These are phyloP conservation scores for Penicillium rolfsii DNA, from an alignment of 2,329 filamentous ascomycete species.

Conservation along the genomic window DNA sequence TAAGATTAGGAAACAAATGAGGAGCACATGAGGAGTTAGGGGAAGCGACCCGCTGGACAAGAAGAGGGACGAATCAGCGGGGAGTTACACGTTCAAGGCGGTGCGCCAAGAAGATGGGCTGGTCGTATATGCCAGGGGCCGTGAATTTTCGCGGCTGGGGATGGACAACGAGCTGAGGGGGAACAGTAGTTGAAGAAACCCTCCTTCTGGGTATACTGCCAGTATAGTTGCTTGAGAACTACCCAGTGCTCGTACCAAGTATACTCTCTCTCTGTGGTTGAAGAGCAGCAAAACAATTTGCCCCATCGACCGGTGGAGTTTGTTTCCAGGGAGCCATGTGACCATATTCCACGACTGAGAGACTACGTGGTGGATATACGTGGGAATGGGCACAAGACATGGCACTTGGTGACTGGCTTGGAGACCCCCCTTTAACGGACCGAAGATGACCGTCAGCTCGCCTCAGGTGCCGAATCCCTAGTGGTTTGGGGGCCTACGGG, in stretches of 20 bases:
- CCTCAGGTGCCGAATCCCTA: neutral
- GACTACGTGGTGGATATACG: neutral
- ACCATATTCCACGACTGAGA: too few relatives aligned
- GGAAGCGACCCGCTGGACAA: neutral
- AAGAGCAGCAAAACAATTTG: too few relatives aligned
- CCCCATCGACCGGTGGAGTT: too few relatives aligned
- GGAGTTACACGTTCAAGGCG: neutral
- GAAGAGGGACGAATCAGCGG: neutral
- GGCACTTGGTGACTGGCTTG: neutral
- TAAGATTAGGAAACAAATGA: neutral
- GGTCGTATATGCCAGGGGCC: conserved; percentile 19
- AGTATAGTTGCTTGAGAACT: neutral
- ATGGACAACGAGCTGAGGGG: neutral
- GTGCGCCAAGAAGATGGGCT: neutral
- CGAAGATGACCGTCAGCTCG: neutral
- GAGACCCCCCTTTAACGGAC: neutral
- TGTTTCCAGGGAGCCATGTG: too few relatives aligned
- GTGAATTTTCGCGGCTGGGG: conserved; percentile 8
- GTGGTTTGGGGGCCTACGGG: neutral
- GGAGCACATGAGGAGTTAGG: conserved; percentile 1
- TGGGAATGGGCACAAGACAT: neutral
- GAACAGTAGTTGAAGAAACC: neutral
- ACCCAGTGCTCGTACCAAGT: neutral
- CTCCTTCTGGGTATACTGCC: too few relatives aligned
- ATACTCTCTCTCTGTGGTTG: too few relatives aligned